Evolutionary conservation across 805 yeast genomes (phyloP).

Genomic region (Metschnikowia koreensis): DNA sequence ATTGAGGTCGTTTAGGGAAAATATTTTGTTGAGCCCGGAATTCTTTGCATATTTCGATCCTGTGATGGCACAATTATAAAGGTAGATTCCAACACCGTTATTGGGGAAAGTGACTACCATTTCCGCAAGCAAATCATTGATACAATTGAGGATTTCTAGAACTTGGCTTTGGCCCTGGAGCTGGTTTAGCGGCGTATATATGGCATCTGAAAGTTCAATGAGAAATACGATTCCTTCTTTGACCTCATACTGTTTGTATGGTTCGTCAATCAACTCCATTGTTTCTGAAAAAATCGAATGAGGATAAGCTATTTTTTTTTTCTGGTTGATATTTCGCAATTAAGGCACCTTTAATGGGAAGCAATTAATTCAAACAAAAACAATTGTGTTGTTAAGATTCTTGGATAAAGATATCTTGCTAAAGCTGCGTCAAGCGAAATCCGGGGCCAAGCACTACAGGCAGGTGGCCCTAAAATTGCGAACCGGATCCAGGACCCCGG

Average conservation of each 20-base stretch:
- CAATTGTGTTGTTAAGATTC: no score
- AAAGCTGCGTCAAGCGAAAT: no score
- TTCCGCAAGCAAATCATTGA: conserved; percentile 62
- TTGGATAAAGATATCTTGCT: no score
- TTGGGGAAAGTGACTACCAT: conserved; percentile 62
- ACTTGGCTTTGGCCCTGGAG: conserved; percentile 44
- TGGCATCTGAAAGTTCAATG: conserved; percentile 54
- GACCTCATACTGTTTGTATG: conserved; percentile 42
- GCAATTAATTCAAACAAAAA: no score
- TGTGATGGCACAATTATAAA: conserved; percentile 49
- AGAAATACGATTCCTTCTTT: conserved; percentile 66
- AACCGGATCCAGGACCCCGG: no score
- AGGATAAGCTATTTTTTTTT: no score
- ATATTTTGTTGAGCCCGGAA: conserved; percentile 47
- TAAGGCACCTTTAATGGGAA: no score
- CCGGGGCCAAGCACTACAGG: no score
- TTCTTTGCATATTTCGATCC: conserved; percentile 24
- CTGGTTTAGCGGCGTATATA: conserved; percentile 36
- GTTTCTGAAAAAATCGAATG: background rate
- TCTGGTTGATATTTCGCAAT: no score
- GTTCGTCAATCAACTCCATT: conserved; percentile 7
- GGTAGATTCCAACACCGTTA: conserved; percentile 73
- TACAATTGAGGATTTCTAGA: conserved; percentile 51
- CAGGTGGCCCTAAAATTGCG: no score
- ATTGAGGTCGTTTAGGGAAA: conserved; percentile 55